Evolutionary conservation across 768 basidiomycete species (phyloP).

Genomic region (Termitomyces sp.): DNA sequence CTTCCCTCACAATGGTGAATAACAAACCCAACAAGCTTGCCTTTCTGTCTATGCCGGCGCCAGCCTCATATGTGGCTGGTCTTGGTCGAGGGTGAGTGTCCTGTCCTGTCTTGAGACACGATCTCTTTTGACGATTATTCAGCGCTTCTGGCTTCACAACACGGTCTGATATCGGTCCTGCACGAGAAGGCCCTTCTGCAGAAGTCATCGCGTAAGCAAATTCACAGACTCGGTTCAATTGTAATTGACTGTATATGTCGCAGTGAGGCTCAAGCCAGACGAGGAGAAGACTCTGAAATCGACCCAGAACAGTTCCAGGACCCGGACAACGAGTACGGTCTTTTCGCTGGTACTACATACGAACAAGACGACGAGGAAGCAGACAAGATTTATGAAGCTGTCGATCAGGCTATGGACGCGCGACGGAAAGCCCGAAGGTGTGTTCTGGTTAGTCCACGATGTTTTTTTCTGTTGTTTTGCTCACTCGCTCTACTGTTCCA

Average conservation of each 20-base stretch:
- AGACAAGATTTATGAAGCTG: slow-evolving; percentile 89
- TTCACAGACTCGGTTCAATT: not conserved
- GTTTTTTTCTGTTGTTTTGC: slow-evolving; percentile 21
- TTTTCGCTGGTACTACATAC: slow-evolving; percentile 94
- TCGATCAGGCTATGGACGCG: slow-evolving; percentile 88
- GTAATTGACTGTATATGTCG: not conserved
- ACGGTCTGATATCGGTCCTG: slow-evolving; percentile 97
- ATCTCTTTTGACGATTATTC: slow-evolving; percentile 11
- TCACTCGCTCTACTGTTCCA: slow-evolving; percentile 14
- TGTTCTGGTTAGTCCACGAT: slow-evolving; percentile 41
- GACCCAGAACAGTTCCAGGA: slow-evolving; percentile 94
- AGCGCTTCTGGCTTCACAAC: slow-evolving; percentile 98
- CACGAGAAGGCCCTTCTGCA: slow-evolving; percentile 90
- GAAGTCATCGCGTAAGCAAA: slow-evolving; percentile 85
- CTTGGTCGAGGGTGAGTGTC: slow-evolving; percentile 84
- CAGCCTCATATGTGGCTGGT: slow-evolving; percentile 97
- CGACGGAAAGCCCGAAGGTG: slow-evolving; percentile 76
- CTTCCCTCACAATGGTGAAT: slow-evolving; percentile 10
- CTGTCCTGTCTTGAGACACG: slow-evolving; percentile 2
- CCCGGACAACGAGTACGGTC: slow-evolving; percentile 94
- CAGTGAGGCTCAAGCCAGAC: slow-evolving; percentile 80
- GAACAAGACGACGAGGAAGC: slow-evolving; percentile 98
- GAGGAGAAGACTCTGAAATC: slow-evolving; percentile 84
- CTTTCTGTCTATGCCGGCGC: slow-evolving; percentile 88
- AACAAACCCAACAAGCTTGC: slow-evolving; percentile 75